phyloP scores from a whole-genome alignment of 2,329 filamentous ascomycete genomes.

The Zymoseptoria pseudotritici region DNA sequence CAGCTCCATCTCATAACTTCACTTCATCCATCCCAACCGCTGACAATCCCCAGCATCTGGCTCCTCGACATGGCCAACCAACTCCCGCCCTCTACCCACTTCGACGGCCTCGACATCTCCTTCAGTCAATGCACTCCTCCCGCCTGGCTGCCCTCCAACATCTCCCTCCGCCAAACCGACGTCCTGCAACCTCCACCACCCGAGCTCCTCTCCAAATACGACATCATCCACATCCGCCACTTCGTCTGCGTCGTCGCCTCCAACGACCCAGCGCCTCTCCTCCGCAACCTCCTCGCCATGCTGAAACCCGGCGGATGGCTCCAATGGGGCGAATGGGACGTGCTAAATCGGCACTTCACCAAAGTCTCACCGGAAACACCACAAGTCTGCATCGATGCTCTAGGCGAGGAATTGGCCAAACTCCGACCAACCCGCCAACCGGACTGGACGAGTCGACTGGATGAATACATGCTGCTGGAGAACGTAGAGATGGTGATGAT shows the following conservation, averaged over 20 bases:
- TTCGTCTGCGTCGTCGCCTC: slow-evolving; percentile 19
- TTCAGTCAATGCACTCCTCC: slow-evolving; percentile 14
- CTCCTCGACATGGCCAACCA: slow-evolving; percentile 16
- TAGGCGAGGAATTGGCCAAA: slow-evolving; percentile 14
- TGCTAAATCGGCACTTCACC: slow-evolving; percentile 16
- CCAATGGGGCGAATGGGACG: slow-evolving; percentile 19
- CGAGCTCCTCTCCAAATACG: slow-evolving; percentile 14
- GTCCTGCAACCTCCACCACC: slow-evolving; percentile 12
- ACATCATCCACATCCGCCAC: slow-evolving; percentile 22
- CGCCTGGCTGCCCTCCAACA: slow-evolving; percentile 12
- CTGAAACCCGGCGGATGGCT: slow-evolving; percentile 18
- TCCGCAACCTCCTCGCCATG: slow-evolving; percentile 14
- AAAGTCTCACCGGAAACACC: slow-evolving; percentile 5
- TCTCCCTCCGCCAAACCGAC: slow-evolving; percentile 15
- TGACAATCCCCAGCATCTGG: slow-evolving; percentile 10
- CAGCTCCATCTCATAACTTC: neutral
- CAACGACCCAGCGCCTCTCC: slow-evolving; percentile 17
- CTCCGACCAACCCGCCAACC: slow-evolving; percentile 15
- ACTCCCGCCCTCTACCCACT: slow-evolving; percentile 9
- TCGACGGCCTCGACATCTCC: slow-evolving; percentile 23
- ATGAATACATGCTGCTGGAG: slow-evolving; percentile 14
- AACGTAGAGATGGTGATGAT: slow-evolving; percentile 13
- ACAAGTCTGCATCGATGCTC: slow-evolving; percentile 14
- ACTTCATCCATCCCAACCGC: neutral
- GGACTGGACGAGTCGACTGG: slow-evolving; percentile 11